phyloP scores from a whole-genome alignment of 75 land plant genomes.

The Sequoiadendron giganteum region DNA sequence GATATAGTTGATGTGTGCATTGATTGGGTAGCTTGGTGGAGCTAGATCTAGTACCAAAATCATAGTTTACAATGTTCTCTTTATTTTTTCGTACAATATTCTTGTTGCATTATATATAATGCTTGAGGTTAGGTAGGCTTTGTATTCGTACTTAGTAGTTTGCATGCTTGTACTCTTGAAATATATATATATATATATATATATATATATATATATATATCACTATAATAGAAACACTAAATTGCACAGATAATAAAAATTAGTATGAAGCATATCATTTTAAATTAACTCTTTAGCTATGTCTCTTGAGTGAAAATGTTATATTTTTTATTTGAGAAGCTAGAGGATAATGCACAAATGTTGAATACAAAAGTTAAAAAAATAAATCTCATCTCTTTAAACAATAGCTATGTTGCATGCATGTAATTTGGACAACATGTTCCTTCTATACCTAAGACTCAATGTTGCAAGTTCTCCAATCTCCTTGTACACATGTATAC shows the following conservation, averaged over 20 bases:
- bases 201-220: neutral
- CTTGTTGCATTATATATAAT: neutral
- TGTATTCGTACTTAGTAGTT: neutral
- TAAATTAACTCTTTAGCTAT: neutral
- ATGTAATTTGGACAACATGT: too few relatives aligned
- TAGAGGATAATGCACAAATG: too few relatives aligned
- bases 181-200: neutral
- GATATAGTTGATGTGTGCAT: slow-evolving; percentile 28
- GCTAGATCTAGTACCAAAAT: slow-evolving; percentile 8
- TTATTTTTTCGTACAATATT: neutral
- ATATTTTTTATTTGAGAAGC: neutral
- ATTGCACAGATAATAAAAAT: neutral
- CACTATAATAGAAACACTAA: neutral
- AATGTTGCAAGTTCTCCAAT: too few relatives aligned
- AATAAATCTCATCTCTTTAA: too few relatives aligned
- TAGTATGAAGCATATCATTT: neutral
- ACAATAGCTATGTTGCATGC: too few relatives aligned
- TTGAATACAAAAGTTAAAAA: too few relatives aligned
- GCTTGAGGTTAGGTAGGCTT: neutral
- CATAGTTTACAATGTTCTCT: neutral
- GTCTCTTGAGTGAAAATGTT: neutral
- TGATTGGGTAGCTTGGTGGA: slow-evolving; percentile 59
- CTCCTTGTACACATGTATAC: too few relatives aligned
- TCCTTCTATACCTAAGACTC: too few relatives aligned
- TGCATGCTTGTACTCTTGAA: neutral